Evolutionary conservation across 805 yeast species (phyloP).

Genomic region (Lachancea kluyveri): DNA sequence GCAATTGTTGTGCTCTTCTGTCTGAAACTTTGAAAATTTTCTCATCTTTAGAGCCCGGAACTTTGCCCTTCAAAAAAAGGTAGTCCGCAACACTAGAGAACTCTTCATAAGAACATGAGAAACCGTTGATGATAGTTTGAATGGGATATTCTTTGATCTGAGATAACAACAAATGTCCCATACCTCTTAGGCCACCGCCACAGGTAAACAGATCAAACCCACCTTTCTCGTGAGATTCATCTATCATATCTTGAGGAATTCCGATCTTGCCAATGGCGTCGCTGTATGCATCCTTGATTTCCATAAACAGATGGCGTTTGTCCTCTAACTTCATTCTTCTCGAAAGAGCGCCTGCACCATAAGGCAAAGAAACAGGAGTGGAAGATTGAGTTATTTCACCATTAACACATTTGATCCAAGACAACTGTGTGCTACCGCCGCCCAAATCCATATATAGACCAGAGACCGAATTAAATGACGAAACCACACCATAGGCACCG

Average conservation of each 20-base stretch:
- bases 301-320: slow-evolving; percentile 42
- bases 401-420: slow-evolving; percentile 56
- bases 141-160: slow-evolving; percentile 55
- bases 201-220: slow-evolving; percentile 62
- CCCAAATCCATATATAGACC: slow-evolving; percentile 73
- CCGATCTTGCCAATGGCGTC: slow-evolving; percentile 45
- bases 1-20: slow-evolving; percentile 58
- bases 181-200: slow-evolving; percentile 70
- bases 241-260: slow-evolving; percentile 45
- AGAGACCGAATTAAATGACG: slow-evolving; percentile 58
- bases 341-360: slow-evolving; percentile 66
- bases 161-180: slow-evolving; percentile 54
- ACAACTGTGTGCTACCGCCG: slow-evolving; percentile 62
- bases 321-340: slow-evolving; percentile 48
- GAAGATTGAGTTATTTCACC: slow-evolving; percentile 52
- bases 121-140: slow-evolving; percentile 65
- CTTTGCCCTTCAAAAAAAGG: slow-evolving; percentile 40
- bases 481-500: slow-evolving; percentile 70
- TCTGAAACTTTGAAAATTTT: slow-evolving; percentile 61
- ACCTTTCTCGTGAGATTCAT: slow-evolving; percentile 46
- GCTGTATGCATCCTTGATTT: slow-evolving; percentile 45
- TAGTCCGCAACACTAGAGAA: slow-evolving; percentile 47
- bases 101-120: slow-evolving; percentile 48
- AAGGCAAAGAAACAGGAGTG: slow-evolving; percentile 59
- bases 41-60: slow-evolving; percentile 36